Evolutionary conservation across 2,329 filamentous ascomycete genomes (phyloP), one percentile per base, ranked within the genome.

Genomic region (Pseudocercospora crystallina): DNA sequence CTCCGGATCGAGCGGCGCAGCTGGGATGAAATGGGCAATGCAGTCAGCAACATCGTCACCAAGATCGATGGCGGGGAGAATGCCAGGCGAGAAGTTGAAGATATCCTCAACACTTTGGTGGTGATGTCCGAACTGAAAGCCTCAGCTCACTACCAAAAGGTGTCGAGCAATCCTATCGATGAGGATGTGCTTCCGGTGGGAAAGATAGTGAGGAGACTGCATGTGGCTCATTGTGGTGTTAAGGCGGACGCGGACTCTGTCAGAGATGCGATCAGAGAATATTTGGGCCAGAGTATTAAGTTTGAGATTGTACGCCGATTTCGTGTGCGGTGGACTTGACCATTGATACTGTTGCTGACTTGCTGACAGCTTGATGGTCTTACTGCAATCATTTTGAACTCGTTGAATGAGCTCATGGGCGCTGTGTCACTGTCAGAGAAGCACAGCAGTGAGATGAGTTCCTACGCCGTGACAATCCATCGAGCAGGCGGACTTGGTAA

Each of bases 391-490:
- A 37, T 49, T 8, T 9, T 33, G 5, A 29, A 49, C 13, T 38
- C 39, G 1, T 12, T 49, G 13, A 29, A 13, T 12, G 32, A 31
- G 8, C 47, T 49, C 32, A 43, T 53, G 37, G 11, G 8, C n/a
- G 32, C 33, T n/a, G 43, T 45, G 14, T 35, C 41, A 1, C n/a
- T 42, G 9, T 44, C 43, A 9, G 37, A 30, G 7, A 53, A 49
- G 29, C 45, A 38, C 35, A 53, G 51, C 37, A 53, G 51, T 20
- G 51, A 53, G 31, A 14, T 49, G n/a, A 53, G 32, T 3, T 49
- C 46, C 46, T 53, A 53, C 26, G 46, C 51, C 4, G 39, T 53
- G 13, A 44, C 43, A 7, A 38, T 53, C 17, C 46, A 47, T n/a
- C 49, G 46, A 30, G 14, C 42, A 2, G 51, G 46, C 7, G 42